Evolutionary conservation across 805 yeast species (phyloP), one percentile per base, ranked within the genome.

Genomic region (Cyberlindnera petersonii): DNA sequence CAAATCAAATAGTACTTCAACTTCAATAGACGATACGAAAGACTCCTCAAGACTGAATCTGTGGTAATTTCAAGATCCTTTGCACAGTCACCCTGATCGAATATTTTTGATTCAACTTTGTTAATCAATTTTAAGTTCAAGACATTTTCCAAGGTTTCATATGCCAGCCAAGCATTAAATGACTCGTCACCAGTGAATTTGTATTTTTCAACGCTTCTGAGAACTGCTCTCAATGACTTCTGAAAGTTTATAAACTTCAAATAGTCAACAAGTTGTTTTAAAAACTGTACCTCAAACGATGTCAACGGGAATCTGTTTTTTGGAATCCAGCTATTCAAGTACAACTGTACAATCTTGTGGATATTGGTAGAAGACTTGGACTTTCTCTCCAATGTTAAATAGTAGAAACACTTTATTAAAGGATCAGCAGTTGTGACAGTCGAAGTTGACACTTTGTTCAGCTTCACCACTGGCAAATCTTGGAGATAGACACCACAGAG

Each of bases 361-460:
- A 68, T 43, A 35, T 66, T 65, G 4, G 37, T 18, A 10, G 57
- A 55, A 4, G 62, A 52, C 30, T 57, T 59, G 10, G 59, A 45
- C 20, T 51, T 58, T 48, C 59, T 53, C 42, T 66, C 71, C 10
- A 56, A 33, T 13, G 61, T 52, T 8, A 68, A 44, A 21, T 55
- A 59, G 44, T 61, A 67, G 13, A 54, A 53, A 4, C 62, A 40
- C 42, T 56, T 64, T 2, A 68, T 52, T 30, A 67, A 49, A 0
- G 53, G 37, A 30, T 60, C 65, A 17, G 58, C 56, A 26, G 29
- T 37, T 3, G 53, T 47, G 5, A 32, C 30, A 2, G 28, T 23
- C 9, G 15, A 14, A 3, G 39, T 37, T 3, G 41, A 30, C 1
- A 23, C 28, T 15, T 24, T 22, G 8, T 29, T 26, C 14, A 37